These are phyloP conservation scores for Ogataea corticis DNA, from an alignment of 805 yeast genomes.

Conservation along the genomic window DNA sequence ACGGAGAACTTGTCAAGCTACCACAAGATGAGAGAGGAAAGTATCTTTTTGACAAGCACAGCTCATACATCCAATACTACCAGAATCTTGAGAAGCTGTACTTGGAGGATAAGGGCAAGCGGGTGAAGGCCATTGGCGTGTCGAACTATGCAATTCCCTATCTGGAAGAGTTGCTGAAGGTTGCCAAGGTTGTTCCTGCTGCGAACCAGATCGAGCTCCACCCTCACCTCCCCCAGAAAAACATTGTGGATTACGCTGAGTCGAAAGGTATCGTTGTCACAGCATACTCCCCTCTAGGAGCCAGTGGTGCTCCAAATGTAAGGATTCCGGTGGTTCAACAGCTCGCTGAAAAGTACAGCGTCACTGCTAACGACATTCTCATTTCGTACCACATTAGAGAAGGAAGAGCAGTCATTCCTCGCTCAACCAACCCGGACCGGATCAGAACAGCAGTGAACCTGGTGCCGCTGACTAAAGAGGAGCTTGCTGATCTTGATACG, in stretches of 20 bases:
- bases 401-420: conserved; percentile 39
- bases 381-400: conserved; percentile 34
- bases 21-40: conserved; percentile 30
- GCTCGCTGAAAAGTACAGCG: conserved; percentile 54
- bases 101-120: conserved; percentile 39
- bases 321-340: conserved; percentile 35
- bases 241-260: conserved; percentile 32
- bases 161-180: conserved; percentile 34
- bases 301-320: conserved; percentile 41
- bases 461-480: conserved; percentile 37
- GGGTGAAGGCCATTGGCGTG: conserved; percentile 45
- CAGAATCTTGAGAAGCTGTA: conserved; percentile 72
- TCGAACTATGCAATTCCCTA: conserved; percentile 36
- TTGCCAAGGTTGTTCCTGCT: conserved; percentile 40
- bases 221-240: conserved; percentile 40
- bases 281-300: conserved; percentile 47
- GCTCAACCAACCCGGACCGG: conserved; percentile 41
- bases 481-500: conserved; percentile 24
- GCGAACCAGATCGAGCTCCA: conserved; percentile 48
- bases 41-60: conserved; percentile 12
- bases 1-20: conserved; percentile 16
- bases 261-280: conserved; percentile 35
- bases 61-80: conserved; percentile 65
- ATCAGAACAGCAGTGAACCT: conserved; percentile 34
- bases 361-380: conserved; percentile 52